These are phyloP conservation scores for Pharnaceum exiguum DNA, from an alignment of 148 eudicot genomes.

Conservation along the genomic window DNA sequence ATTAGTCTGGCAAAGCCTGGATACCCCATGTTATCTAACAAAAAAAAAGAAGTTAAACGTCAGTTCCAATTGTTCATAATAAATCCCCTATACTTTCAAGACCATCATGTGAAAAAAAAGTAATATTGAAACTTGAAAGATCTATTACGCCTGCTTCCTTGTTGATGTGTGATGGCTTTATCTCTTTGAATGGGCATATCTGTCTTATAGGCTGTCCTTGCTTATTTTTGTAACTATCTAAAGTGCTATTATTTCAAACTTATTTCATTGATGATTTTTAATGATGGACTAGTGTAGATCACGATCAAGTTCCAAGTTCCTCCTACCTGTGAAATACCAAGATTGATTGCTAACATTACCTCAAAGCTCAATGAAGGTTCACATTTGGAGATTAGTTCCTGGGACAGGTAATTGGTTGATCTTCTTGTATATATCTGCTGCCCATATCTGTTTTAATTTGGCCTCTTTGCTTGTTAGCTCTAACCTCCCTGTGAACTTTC, in stretches of 20 bases:
- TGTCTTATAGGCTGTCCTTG: not conserved
- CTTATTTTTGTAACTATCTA: not conserved
- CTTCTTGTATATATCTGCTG: not conserved
- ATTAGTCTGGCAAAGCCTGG: too few species aligned
- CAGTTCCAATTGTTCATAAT: too few species aligned
- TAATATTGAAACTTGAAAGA: too few species aligned
- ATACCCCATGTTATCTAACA: too few species aligned
- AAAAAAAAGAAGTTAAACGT: too few species aligned
- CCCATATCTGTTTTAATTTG: not conserved
- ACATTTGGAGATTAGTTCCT: constrained; percentile 76
- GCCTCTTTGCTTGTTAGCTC: not conserved
- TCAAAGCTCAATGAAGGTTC: constrained; percentile 68
- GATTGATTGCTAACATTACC: constrained; percentile 69
- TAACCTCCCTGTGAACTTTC: constrained; percentile 15
- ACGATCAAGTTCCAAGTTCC: constrained; percentile 92
- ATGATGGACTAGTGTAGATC: constrained; percentile 39
- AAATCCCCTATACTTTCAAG: too few species aligned
- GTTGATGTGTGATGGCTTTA: not conserved
- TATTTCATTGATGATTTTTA: not conserved
- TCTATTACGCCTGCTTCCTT: not conserved
- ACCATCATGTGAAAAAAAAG: too few species aligned
- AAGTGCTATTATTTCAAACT: not conserved
- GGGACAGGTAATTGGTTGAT: constrained; percentile 63
- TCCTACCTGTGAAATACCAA: constrained; percentile 65
- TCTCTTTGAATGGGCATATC: not conserved